Conservation (phyloP, 108 stramenopile genomes). For the Cyclostephanos tholiformis region DNA sequence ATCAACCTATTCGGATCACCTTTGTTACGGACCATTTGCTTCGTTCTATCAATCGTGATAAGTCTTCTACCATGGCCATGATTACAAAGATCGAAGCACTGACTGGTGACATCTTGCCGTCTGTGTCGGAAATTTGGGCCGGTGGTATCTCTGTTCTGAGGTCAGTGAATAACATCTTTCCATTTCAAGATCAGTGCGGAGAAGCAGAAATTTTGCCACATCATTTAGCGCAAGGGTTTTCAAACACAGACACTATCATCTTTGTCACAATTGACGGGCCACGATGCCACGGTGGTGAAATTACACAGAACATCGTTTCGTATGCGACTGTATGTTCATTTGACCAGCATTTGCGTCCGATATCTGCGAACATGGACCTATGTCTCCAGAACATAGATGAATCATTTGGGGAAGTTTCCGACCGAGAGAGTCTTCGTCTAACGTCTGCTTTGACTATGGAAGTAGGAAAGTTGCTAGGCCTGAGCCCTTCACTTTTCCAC, state of each 20-base stretch:
- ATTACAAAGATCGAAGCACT: slow-evolving; percentile 49
- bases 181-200: slow-evolving; percentile 30
- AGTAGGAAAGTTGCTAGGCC: slow-evolving; percentile 68
- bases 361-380: slow-evolving; percentile 74
- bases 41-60: slow-evolving; percentile 8
- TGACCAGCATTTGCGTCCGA: slow-evolving; percentile 71
- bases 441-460: slow-evolving; percentile 34
- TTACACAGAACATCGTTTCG: slow-evolving; percentile 15
- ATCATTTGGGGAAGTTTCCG: slow-evolving; percentile 69
- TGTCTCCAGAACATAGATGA: slow-evolving; percentile 76
- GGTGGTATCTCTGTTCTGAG: slow-evolving; percentile 42
- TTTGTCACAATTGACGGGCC: slow-evolving; percentile 76
- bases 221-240: slow-evolving; percentile 70
- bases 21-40: slow-evolving; percentile 43
- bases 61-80: slow-evolving; percentile 30
- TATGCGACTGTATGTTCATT: slow-evolving; percentile 52
- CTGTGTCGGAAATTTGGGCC: slow-evolving; percentile 41
- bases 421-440: slow-evolving; percentile 37
- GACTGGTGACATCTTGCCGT: slow-evolving; percentile 46
- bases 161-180: slow-evolving; percentile 28
- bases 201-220: slow-evolving; percentile 54
- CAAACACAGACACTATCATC: slow-evolving; percentile 70
- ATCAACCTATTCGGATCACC: slow-evolving; percentile 38
- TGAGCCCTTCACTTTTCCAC: slow-evolving; percentile 66
- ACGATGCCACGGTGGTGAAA: slow-evolving; percentile 37